Evolutionary conservation across 1,284 basidiomycete genomes (phyloP).

Genomic region (Papiliotrema nemorosa): DNA sequence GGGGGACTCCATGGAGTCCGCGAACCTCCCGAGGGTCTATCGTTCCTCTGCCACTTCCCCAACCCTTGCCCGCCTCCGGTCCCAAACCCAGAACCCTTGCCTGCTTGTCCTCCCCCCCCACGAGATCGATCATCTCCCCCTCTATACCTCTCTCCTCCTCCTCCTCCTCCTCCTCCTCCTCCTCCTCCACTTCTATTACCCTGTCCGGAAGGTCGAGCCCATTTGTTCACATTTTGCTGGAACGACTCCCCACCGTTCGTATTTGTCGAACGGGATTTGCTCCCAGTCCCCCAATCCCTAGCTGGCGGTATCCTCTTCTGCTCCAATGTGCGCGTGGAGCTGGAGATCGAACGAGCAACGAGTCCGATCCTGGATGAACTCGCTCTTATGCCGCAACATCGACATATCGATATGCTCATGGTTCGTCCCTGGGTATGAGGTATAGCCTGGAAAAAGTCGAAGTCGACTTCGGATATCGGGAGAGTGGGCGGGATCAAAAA

Average conservation of each 20-base stretch:
- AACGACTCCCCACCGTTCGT: not conserved
- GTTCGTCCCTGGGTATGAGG: not conserved
- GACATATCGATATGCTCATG: conserved; percentile 1
- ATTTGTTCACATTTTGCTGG: not conserved
- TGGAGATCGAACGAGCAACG: not conserved
- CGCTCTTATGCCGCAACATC: not conserved
- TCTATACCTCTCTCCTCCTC: not conserved
- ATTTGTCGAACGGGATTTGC: no score
- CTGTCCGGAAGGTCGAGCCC: not conserved
- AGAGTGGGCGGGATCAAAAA: not conserved
- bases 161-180: not conserved
- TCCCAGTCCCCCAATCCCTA: not conserved
- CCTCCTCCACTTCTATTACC: not conserved
- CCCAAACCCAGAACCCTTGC: no score
- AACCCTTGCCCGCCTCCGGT: no score
- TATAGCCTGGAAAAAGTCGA: not conserved
- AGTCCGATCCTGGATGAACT: not conserved
- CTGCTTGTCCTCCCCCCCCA: no score
- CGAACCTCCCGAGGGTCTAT: no score
- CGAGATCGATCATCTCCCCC: not conserved
- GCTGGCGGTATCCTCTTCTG: not conserved
- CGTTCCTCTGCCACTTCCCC: no score
- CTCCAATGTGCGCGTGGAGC: not conserved
- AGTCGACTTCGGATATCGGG: not conserved
- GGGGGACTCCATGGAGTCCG: no score